Evolutionary conservation across 805 yeast species (phyloP), one percentile per base, ranked within the genome.

Genomic region (Saccharomycopsis capsularis): DNA sequence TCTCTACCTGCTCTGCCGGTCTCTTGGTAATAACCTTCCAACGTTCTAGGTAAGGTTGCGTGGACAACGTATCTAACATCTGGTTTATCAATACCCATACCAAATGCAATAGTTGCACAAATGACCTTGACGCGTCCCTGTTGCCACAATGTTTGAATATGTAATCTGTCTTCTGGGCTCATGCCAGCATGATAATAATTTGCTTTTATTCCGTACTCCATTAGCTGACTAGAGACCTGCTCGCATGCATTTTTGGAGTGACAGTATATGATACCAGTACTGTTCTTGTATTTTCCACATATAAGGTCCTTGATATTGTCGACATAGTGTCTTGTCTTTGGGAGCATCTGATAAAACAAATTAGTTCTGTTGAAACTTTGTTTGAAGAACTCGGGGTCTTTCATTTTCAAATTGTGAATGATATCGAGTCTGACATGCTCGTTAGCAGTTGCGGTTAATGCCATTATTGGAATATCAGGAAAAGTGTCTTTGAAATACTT

Each of bases 1-100:
- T 93, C 99, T 68, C 99, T 78, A 3, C 99, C 99, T 3, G 98
- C 99, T 65, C 99, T 79, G 5, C 99, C 99, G 1, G 98, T 90
- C 63, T 93, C 99, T 65, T 93, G 99, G 60, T 93, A 93, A 63
- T 93, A 93, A 0, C 97, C 98, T 66, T 93, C 99, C 55, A 93
- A 69, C 46, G 88, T 86, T 58, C 96, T 70, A 0, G 99, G 97
- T 23, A 93, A 67, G 4, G 93, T 85, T 55, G 83, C 73, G 66
- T 93, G 99, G 38, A 87, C 79, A 3, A 93, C 98, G 68, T 75
- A 90, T 42, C 99, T 70, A 11, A 93, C 99, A 65, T 93, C 95
- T 0, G 96, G 85, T 63, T 93, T 93, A 66, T 93, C 99, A 49
- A 93, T 91, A 42, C 99, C 99, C 99, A 93, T 93, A 24, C 99